Percentiles rank a stretch among this genome's conserved stretches.
These are phyloP conservation scores for Podila clonocystis DNA, from an alignment of 192 early-diverging fungal genomes.

Conservation along the genomic window DNA sequence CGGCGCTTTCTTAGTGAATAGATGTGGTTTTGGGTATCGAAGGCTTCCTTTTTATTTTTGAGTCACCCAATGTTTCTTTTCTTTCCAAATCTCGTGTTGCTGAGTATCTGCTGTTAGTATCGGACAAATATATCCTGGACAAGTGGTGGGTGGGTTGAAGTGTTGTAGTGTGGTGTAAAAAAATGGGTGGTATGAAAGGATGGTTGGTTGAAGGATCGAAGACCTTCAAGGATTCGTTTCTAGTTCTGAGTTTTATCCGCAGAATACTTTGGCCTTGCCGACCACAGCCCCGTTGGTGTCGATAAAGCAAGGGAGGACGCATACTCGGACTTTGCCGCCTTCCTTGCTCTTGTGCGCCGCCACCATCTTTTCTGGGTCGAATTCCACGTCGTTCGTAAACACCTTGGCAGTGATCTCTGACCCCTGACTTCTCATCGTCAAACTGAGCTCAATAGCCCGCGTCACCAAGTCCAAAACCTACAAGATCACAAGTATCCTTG, in stretches of 20 bases:
- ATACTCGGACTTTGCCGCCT: constrained; percentile 42
- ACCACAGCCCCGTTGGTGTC: constrained; percentile 48
- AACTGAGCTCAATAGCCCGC: constrained; percentile 49
- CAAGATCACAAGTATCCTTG: not conserved
- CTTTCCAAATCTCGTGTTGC: too few species aligned
- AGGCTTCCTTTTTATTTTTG: too few species aligned
- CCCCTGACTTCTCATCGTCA: constrained; percentile 56
- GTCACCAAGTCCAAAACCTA: constrained; percentile 51
- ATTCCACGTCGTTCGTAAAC: constrained; percentile 24
- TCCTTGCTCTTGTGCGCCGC: constrained; percentile 51
- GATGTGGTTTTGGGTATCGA: too few species aligned
- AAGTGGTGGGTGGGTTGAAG: too few species aligned
- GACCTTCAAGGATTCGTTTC: too few species aligned
- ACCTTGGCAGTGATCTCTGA: constrained; percentile 28
- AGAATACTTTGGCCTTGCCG: constrained; percentile 51
- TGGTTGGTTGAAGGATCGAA: too few species aligned
- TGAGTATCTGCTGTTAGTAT: too few species aligned
- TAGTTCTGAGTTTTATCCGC: constrained; percentile 11
- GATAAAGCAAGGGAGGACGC: constrained; percentile 46
- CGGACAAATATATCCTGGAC: too few species aligned
- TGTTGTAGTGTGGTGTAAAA: too few species aligned
- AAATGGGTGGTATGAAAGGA: too few species aligned
- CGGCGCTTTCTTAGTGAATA: too few species aligned
- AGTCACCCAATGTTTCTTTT: too few species aligned
- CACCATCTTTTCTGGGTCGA: constrained; percentile 42